Evolutionary conservation across 2,329 filamentous ascomycete genomes (phyloP), one percentile per base, ranked within the genome.

Genomic region (Lachnellula arida): DNA sequence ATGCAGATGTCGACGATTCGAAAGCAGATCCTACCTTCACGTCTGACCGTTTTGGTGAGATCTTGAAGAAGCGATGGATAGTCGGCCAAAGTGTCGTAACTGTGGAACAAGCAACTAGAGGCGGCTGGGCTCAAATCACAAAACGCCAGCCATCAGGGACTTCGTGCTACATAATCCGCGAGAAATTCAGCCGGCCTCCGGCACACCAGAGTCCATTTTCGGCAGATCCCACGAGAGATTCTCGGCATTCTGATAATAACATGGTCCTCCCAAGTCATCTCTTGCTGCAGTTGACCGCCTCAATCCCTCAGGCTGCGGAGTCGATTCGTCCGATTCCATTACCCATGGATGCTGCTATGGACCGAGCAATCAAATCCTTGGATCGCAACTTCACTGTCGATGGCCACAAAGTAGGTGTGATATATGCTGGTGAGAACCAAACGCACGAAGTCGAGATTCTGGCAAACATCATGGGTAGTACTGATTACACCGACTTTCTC

Each of bases 351-450:
- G 76, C 72, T 35, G 66, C 66, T 42, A 71, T 69, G 51, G 60
- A 60, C 39, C 84, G 93, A 63, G 87, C 90, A 0, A 86, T 99
- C 40, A 81, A 82, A 39, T 78, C 84, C 12, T 95, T 99, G 70
- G 94, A 99, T 71, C 85, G 87, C 34, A 95, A 85, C 62, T 88
- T 93, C 39, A 92, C 91, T 8, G 87, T 99, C 4, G 94, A 99
- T 71, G 91, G 91, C 6, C 91, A 97, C 77, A 97, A 96, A 72
- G 88, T 96, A 43, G 94, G 94, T 15, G 88, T 99, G 22, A 86
- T 99, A 42, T 99, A 97, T 71, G 87, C 97, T 60, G 91, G 88
- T 53, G 87, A 95, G 65, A 87, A 88, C 6, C 94, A 99, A 72
- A 90, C 82, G 0, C 75, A 85, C 1, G 94, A 97, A 71, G 76